These are phyloP conservation scores for Aspergillus sclerotiicarbonarius DNA, from an alignment of 495 filamentous ascomycete species.

Conservation along the genomic window DNA sequence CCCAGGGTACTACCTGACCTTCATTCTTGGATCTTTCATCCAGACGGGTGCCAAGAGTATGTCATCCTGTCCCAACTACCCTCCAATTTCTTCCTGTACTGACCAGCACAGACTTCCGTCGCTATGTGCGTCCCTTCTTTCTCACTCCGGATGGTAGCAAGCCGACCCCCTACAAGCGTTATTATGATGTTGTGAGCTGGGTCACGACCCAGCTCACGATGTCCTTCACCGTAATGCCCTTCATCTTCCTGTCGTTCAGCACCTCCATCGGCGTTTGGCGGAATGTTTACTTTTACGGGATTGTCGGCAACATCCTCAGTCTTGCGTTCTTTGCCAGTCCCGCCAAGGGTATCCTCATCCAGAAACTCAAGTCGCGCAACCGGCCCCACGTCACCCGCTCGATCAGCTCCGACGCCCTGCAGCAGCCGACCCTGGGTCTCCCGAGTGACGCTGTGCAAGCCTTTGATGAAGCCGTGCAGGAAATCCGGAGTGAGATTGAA, in stretches of 20 bases:
- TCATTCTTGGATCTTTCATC: slow-evolving; percentile 82
- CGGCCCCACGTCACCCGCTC: slow-evolving; percentile 29
- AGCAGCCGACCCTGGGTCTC: slow-evolving; percentile 69
- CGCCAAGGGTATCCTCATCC: slow-evolving; percentile 59
- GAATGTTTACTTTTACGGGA: slow-evolving; percentile 84
- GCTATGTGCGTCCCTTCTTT: slow-evolving; percentile 91
- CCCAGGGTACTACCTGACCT: slow-evolving; percentile 91
- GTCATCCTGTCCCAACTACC: slow-evolving; percentile 18
- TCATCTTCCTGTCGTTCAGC: slow-evolving; percentile 71
- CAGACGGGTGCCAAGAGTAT: slow-evolving; percentile 93
- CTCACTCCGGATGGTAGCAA: slow-evolving; percentile 66
- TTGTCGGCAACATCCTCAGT: slow-evolving; percentile 60
- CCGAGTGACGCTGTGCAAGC: slow-evolving; percentile 73
- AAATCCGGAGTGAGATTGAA: slow-evolving; percentile 71
- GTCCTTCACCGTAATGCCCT: slow-evolving; percentile 77
- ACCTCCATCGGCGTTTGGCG: slow-evolving; percentile 72
- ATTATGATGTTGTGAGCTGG: slow-evolving; percentile 83
- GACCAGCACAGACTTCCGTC: slow-evolving; percentile 68
- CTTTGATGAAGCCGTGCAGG: slow-evolving; percentile 73
- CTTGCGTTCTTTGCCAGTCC: slow-evolving; percentile 80
- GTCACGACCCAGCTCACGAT: slow-evolving; percentile 80
- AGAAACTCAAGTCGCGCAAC: slow-evolving; percentile 58
- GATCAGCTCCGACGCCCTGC: slow-evolving; percentile 31
- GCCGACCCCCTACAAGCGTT: slow-evolving; percentile 68
- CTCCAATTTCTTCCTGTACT: background rate